Evolutionary conservation across 2,329 filamentous ascomycete species (phyloP), one percentile per base, ranked within the genome.

Genomic region (Colletotrichum sp.): DNA sequence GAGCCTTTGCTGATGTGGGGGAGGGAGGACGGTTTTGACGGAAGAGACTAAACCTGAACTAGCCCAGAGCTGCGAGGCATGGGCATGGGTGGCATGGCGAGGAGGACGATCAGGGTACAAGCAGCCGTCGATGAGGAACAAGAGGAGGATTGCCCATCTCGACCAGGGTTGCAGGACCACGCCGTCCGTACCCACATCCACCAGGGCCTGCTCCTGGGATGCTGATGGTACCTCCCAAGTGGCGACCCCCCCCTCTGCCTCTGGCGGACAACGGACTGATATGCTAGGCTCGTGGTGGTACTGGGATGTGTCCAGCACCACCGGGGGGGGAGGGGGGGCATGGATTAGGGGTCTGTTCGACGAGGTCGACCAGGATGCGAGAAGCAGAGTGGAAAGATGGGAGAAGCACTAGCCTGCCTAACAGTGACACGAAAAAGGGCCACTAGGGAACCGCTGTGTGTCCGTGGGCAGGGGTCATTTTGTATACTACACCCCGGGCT

Each of bases 11-110:
- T 79, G 78, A 78, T 81, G 80, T 81, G 81, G 81, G 80, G 80
- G 81, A 76, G 65, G 75, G 69, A 73, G 76, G 80, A 79, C 78
- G 80, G 81, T 82, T 82, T 81, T 80, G 80, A 83, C 81, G 81
- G 80, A 78, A 76, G 77, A 77, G 76, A 80, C 84, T 85, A 86
- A 81, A 80, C 83, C 83, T 78, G 79, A 85, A 84, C 79, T 79
- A 82, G 83, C 78, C 79, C 80, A 79, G 79, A 80, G 79, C 84
- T 82, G 84, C 82, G 83, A 85, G 78, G 80, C 81, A 82, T 81
- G 80, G 78, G 80, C 82, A 81, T 80, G 82, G 81, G 81, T 84
- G 79, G 79, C 79, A 82, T 81, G 80, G 78, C 79, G 78, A 77
- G 78, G 78, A 79, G 48, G 78, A 77, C 79, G 79, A 81, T 80